Evolutionary conservation across 768 basidiomycete genomes (phyloP).

Genomic region (Lactarius tabidus): DNA sequence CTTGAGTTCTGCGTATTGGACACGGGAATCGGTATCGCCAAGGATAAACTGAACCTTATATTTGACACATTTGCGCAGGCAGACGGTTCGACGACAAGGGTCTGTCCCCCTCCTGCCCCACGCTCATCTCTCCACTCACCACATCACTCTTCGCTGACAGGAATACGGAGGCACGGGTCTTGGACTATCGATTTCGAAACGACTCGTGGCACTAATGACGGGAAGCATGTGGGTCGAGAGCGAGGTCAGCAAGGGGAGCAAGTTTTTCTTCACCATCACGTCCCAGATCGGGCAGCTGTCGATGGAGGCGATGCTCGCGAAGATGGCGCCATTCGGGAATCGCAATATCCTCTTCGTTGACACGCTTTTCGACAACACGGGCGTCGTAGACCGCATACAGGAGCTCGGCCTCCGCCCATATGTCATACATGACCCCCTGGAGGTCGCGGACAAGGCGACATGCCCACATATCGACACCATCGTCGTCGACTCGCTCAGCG

Average conservation of each 20-base stretch:
- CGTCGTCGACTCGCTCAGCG: constrained; percentile 82
- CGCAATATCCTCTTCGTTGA: constrained; percentile 92
- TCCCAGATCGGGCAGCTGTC: constrained; percentile 75
- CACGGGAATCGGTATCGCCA: constrained; percentile 97
- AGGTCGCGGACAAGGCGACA: constrained; percentile 75
- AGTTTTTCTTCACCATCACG: constrained; percentile 95
- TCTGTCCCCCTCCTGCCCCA: constrained; percentile 36
- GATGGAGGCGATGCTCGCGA: constrained; percentile 65
- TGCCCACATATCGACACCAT: constrained; percentile 93
- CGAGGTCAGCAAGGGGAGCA: constrained; percentile 87
- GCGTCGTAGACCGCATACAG: constrained; percentile 69
- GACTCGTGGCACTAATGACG: constrained; percentile 94
- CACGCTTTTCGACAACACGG: constrained; percentile 69
- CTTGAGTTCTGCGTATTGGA: constrained; percentile 97
- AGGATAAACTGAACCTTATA: constrained; percentile 96
- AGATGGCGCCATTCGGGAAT: constrained; percentile 84
- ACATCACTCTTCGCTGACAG: constrained; percentile 35
- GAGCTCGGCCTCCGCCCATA: constrained; percentile 78
- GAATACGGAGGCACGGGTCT: constrained; percentile 98
- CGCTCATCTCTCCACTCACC: background rate
- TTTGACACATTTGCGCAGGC: constrained; percentile 99
- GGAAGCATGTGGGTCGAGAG: constrained; percentile 99
- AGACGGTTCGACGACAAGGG: constrained; percentile 94
- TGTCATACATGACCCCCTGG: constrained; percentile 71
- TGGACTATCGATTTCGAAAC: constrained; percentile 95